Evolutionary conservation across 805 yeast species (phyloP).

Genomic region (Ascoidea asiatica): DNA sequence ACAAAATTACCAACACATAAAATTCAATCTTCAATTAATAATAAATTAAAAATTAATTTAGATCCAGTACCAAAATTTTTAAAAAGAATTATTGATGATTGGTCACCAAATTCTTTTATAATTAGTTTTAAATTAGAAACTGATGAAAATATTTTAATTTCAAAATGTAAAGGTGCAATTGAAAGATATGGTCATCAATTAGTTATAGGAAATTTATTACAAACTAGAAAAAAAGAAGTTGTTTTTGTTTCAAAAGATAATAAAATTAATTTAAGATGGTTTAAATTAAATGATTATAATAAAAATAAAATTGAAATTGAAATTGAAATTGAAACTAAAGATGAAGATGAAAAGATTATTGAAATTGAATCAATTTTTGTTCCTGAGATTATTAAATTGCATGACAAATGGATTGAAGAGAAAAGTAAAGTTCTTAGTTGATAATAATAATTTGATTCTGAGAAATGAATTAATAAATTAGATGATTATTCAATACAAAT

Average conservation of each 20-base stretch:
- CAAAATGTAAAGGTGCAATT: constrained; percentile 69
- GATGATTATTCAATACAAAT: too few species aligned
- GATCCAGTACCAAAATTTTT: constrained; percentile 96
- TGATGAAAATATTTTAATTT: constrained; percentile 52
- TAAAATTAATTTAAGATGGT: too few species aligned
- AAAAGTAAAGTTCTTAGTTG: too few species aligned
- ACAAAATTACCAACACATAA: constrained; percentile 85
- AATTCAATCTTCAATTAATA: constrained; percentile 45
- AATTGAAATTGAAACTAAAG: constrained; percentile 38
- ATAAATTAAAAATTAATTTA: constrained; percentile 72
- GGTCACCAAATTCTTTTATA: constrained; percentile 95
- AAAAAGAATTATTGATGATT: constrained; percentile 72
- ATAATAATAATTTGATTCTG: too few species aligned
- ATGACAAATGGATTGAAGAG: constrained; percentile 43
- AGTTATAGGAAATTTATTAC: constrained; percentile 87
- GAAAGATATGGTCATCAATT: constrained; percentile 80
- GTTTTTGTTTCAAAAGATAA: constrained; percentile 56
- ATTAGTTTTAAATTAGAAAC: constrained; percentile 93
- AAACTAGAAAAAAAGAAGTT: constrained; percentile 79
- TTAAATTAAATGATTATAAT: background rate
- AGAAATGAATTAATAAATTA: too few species aligned
- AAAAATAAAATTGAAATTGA: constrained; percentile 1
- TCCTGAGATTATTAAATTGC: constrained; percentile 60
- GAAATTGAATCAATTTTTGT: constrained; percentile 75
- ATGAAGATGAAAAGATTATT: constrained; percentile 23